These are phyloP conservation scores for Plasmodium blacklocki DNA, from an alignment of 169 alveolate genomes.

Conservation along the genomic window DNA sequence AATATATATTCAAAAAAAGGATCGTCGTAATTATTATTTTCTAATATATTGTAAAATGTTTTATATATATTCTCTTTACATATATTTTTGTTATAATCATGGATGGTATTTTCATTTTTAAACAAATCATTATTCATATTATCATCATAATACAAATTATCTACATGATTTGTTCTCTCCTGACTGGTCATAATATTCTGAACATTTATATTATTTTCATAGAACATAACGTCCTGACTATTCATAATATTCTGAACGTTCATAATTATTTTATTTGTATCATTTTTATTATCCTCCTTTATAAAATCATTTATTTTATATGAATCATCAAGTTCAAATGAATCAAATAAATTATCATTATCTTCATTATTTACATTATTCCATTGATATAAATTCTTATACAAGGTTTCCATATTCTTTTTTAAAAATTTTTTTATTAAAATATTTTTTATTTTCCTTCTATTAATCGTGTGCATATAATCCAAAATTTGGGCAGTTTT, in stretches of 20 bases:
- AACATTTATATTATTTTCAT: neutral
- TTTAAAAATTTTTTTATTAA: slow-evolving; percentile 38
- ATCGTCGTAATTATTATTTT: slow-evolving; percentile 54
- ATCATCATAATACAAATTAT: neutral
- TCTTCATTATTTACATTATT: neutral
- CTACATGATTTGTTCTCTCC: neutral
- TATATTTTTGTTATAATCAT: neutral
- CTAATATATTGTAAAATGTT: slow-evolving; percentile 25
- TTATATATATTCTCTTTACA: slow-evolving; percentile 7
- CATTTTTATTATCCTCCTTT: neutral
- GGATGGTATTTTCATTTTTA: neutral
- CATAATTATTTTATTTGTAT: neutral
- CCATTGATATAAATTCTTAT: neutral
- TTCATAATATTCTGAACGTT: neutral
- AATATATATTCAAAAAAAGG: slow-evolving; percentile 51
- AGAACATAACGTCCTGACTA: neutral
- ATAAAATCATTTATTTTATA: neutral
- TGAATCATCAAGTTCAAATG: neutral
- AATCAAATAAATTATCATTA: neutral
- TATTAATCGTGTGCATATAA: slow-evolving; percentile 67
- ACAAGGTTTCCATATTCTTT: slow-evolving; percentile 6
- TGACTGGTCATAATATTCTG: neutral
- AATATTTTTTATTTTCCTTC: slow-evolving; percentile 29
- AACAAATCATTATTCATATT: neutral
- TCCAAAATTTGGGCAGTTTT: slow-evolving; percentile 86